Conservation (phyloP, 2,329 filamentous ascomycete genomes). For the Pseudogymnoascus sp. region DNA sequence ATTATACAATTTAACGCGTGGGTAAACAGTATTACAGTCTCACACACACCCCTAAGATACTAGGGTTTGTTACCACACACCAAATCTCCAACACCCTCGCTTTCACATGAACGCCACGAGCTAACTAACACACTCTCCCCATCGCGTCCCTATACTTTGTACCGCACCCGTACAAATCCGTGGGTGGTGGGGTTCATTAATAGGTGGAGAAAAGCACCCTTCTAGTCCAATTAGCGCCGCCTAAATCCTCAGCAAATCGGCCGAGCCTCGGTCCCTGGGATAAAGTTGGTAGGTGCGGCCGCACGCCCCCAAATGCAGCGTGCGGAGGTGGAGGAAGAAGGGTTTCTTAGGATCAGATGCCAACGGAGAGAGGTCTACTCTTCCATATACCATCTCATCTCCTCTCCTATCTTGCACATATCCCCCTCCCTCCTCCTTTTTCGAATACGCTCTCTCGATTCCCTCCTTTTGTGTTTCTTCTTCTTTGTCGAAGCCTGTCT, state of each 20-base stretch:
- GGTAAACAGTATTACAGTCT: no score
- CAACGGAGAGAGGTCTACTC: no score
- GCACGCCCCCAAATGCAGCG: background rate
- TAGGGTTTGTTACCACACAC: no score
- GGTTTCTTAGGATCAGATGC: no score
- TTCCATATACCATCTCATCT: background rate
- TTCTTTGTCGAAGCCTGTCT: background rate
- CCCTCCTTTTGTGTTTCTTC: background rate
- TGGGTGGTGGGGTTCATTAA: no score
- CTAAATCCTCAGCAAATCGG: background rate
- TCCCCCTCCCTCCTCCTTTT: background rate
- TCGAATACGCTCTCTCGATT: background rate
- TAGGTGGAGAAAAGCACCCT: background rate
- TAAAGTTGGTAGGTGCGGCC: background rate
- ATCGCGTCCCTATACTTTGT: background rate
- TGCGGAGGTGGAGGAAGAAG: background rate
- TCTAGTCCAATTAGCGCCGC: background rate
- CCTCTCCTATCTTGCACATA: background rate
- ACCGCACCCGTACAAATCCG: background rate
- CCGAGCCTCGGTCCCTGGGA: background rate
- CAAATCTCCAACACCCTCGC: background rate
- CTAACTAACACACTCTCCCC: background rate
- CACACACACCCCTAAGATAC: no score
- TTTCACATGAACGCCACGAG: background rate
- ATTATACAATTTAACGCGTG: no score